phyloP scores from a whole-genome alignment of 345 rosid species.

The Cardamine occulta region DNA sequence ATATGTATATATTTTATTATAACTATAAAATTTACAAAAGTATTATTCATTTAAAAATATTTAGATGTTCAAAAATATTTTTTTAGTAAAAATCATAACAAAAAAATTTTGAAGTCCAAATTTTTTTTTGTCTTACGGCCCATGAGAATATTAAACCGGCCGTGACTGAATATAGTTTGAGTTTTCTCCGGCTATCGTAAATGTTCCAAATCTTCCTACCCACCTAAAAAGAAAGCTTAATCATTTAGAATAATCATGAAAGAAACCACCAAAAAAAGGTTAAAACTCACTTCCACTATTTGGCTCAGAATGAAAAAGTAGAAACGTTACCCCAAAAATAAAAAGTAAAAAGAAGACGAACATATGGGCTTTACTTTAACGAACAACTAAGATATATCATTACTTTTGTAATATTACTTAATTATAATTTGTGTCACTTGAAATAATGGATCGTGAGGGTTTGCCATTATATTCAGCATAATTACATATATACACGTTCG shows the following conservation, averaged over 20 bases:
- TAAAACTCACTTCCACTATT: constrained; percentile 32
- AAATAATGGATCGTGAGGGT: constrained; percentile 26
- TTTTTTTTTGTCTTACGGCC: no score
- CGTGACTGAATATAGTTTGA: background rate
- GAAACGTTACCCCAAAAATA: constrained; percentile 1
- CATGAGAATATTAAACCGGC: no score
- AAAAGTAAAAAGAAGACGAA: constrained; percentile 14
- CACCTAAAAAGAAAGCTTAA: constrained; percentile 20
- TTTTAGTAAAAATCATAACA: no score
- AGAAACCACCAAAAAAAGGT: constrained; percentile 31
- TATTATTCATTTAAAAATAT: no score
- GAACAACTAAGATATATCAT: constrained; percentile 18
- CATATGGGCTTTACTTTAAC: constrained; percentile 22
- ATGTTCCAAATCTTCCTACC: constrained; percentile 28
- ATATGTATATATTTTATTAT: no score
- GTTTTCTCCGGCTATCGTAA: constrained; percentile 3
- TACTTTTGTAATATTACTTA: background rate
- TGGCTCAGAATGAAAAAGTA: constrained; percentile 21
- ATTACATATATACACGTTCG: constrained; percentile 28
- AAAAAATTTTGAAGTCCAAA: no score
- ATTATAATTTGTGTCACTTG: background rate
- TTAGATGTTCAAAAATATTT: no score
- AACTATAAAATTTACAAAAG: no score
- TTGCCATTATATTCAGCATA: constrained; percentile 22
- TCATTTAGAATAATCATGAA: constrained; percentile 14